Conservation (phyloP, 768 basidiomycete genomes). For the Phanerodontia chrysosporium region DNA sequence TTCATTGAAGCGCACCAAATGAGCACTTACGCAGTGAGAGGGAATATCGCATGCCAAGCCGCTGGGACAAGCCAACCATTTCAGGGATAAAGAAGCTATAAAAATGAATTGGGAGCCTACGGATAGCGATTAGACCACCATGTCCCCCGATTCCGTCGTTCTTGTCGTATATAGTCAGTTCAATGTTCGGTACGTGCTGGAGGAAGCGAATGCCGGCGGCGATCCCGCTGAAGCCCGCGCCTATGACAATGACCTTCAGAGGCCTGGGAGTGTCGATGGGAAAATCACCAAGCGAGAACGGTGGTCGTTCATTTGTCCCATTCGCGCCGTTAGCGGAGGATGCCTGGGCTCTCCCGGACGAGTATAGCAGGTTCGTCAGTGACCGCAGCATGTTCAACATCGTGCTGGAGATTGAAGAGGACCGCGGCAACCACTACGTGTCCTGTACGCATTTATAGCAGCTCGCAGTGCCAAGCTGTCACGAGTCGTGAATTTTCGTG, state of each 20-base stretch:
- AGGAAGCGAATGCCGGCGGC: conserved; percentile 13
- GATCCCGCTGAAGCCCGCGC: conserved; percentile 15
- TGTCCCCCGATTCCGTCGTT: conserved; percentile 55
- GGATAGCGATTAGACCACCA: conserved; percentile 59
- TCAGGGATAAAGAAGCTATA: neutral
- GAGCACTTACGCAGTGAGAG: conserved; percentile 42
- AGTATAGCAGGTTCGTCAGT: neutral
- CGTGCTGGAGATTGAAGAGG: neutral
- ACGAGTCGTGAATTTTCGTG: neutral
- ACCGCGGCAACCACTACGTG: neutral
- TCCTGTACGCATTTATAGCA: neutral
- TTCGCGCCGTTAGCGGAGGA: neutral
- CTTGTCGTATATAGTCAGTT: conserved; percentile 57
- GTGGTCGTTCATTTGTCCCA: neutral
- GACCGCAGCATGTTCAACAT: neutral
- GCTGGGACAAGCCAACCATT: conserved; percentile 19
- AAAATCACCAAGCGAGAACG: conserved; percentile 6
- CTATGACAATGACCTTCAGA: conserved; percentile 12
- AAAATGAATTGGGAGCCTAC: conserved; percentile 25
- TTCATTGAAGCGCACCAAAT: neutral
- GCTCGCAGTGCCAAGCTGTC: neutral
- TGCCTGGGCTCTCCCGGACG: neutral
- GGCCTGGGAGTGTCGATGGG: conserved; percentile 10
- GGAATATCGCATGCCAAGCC: conserved; percentile 60
- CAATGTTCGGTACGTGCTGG: conserved; percentile 41